phyloP scores from a whole-genome alignment of 2,329 filamentous ascomycete species.

The Arthrobotrys conoides region DNA sequence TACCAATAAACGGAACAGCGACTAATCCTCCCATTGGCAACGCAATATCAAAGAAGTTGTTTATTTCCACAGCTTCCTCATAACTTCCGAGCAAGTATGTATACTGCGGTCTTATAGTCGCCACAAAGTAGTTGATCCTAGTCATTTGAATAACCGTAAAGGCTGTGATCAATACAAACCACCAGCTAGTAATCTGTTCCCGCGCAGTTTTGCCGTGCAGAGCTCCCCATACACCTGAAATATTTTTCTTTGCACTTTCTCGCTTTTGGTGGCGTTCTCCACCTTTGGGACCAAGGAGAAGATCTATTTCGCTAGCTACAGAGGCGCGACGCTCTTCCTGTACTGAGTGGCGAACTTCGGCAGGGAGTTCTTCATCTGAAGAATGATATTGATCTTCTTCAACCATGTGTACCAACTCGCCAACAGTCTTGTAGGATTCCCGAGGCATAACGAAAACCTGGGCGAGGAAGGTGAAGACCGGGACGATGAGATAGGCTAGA shows the following conservation, averaged over 20 bases:
- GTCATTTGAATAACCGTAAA: slow-evolving; percentile 79
- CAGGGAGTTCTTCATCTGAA: slow-evolving; percentile 62
- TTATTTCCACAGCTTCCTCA: slow-evolving; percentile 77
- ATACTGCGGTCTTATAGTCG: slow-evolving; percentile 87
- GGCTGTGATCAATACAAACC: slow-evolving; percentile 86
- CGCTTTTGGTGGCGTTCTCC: slow-evolving; percentile 76
- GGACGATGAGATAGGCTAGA: slow-evolving; percentile 79
- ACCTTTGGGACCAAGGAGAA: slow-evolving; percentile 77
- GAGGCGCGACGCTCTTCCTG: slow-evolving; percentile 72
- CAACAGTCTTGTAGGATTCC: slow-evolving; percentile 85
- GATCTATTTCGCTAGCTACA: slow-evolving; percentile 79
- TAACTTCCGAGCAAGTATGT: slow-evolving; percentile 78
- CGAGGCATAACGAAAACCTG: slow-evolving; percentile 81
- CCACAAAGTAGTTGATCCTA: slow-evolving; percentile 92
- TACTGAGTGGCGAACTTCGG: slow-evolving; percentile 64
- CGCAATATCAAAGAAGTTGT: slow-evolving; percentile 88
- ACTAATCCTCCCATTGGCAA: slow-evolving; percentile 85
- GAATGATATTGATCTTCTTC: slow-evolving; percentile 69
- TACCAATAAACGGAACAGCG: slow-evolving; percentile 83
- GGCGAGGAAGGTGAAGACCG: slow-evolving; percentile 75
- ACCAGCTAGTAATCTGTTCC: slow-evolving; percentile 82
- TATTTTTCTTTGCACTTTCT: slow-evolving; percentile 79
- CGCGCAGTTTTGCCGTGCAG: slow-evolving; percentile 80
- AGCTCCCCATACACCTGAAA: slow-evolving; percentile 86
- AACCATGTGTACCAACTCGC: slow-evolving; percentile 82